Base-by-base conservation (phyloP, 2,329 filamentous ascomycete genomes). In the Alternaria sp. region DNA sequence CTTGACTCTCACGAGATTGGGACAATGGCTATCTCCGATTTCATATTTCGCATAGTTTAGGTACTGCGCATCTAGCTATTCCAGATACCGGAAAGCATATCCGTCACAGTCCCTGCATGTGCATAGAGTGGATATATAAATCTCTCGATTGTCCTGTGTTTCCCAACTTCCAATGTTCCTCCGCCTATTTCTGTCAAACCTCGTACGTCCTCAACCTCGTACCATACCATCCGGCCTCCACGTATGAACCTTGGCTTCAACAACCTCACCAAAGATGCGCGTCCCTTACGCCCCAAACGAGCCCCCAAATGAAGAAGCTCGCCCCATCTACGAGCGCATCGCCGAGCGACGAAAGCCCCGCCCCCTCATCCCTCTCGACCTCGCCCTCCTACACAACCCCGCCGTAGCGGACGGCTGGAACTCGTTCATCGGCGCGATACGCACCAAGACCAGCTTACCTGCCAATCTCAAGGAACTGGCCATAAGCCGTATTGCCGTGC, bases 401-500 rank as follows among this genome's bases (percentile, higher is more conserved):
- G 79, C 82, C 8, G 81, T 87, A 9, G 81, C 85, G 43, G 85
- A 87, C 66, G 86, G 86, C 52, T 88, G 86, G 81, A 87, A 87
- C 71, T 78, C 81, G n/a, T 87, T 88, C 70, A 81, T 88, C 56
- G 84, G 85, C 39, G 81, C 85, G 18, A 84, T 88, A 48, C 83
- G 86, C 56, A 86, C 83, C 9, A 78, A 81, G 59, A 88, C 84
- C 6, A 82, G 79, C 8, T 74, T 88, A 3, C 74, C 82, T 6
- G 78, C 79, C 5, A 68, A 67, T 67, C 71, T 93, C 51, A 88
- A 91, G 64, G 93, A 96, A 80, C 82, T 95, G 8, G 89, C 91
- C 66, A 94, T 96, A 70, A 90, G 87, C 67, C 86, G 93, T 52
- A 90, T 96, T n/a, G 93, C 93, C 14, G 88, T 90, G 20, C 86